Evolutionary conservation across 345 rosid genomes (phyloP).

Genomic region (Raphanus raphanistrum): DNA sequence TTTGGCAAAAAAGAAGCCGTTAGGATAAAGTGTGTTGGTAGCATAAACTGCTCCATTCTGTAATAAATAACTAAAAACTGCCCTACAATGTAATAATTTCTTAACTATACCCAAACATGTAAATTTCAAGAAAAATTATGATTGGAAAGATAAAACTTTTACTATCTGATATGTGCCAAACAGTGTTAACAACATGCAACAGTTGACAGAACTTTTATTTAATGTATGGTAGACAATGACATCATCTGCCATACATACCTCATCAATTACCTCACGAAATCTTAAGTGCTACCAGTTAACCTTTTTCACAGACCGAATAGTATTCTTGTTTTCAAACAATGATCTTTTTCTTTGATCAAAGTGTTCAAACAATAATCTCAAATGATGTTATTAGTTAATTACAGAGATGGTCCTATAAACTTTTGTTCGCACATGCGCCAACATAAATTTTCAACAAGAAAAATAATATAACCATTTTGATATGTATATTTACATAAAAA

Average conservation of each 20-base stretch:
- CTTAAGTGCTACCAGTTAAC: background rate
- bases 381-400: background rate
- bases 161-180: no score
- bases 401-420: conserved; percentile 1
- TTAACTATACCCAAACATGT: background rate
- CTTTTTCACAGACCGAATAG: background rate
- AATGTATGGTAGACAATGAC: background rate
- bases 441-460: conserved; percentile 6
- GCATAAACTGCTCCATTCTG: no score
- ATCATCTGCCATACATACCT: background rate
- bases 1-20: no score
- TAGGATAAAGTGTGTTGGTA: no score
- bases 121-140: background rate
- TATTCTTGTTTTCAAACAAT: background rate
- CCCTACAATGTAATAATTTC: no score
- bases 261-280: background rate
- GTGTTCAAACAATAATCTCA: background rate
- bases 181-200: background rate
- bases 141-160: background rate
- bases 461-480: background rate
- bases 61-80: no score
- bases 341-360: background rate
- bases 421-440: conserved; percentile 26
- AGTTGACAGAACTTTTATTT: background rate
- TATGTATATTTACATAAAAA: no score